These are phyloP conservation scores for Rhexocercosporidium sp. DNA, from an alignment of 2,329 filamentous ascomycete genomes.

Conservation along the genomic window DNA sequence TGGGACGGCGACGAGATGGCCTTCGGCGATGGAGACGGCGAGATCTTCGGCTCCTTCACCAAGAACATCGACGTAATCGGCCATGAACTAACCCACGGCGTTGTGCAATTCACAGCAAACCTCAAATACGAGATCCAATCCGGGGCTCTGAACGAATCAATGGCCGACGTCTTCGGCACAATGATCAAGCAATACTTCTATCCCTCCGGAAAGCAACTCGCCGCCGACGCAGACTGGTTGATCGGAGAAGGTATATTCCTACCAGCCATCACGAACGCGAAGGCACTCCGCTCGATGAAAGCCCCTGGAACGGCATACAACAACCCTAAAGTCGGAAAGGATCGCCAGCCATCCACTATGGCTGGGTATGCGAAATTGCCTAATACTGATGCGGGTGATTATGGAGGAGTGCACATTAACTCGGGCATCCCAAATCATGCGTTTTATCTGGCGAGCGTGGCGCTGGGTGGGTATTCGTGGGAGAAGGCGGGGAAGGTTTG, in stretches of 20 bases:
- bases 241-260: slow-evolving; percentile 59
- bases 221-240: slow-evolving; percentile 57
- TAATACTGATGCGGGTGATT: slow-evolving; percentile 45
- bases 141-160: slow-evolving; percentile 61
- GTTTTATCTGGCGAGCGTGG: slow-evolving; percentile 55
- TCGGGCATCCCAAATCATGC: slow-evolving; percentile 64
- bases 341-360: slow-evolving; percentile 58
- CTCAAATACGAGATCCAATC: slow-evolving; percentile 57
- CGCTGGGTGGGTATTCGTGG: slow-evolving; percentile 57
- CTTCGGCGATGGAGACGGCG: slow-evolving; percentile 57
- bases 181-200: slow-evolving; percentile 61
- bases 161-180: slow-evolving; percentile 61
- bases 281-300: slow-evolving; percentile 60
- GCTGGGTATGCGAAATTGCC: slow-evolving; percentile 46
- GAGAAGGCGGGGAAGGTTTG: slow-evolving; percentile 39
- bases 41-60: slow-evolving; percentile 57
- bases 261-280: slow-evolving; percentile 53
- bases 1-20: slow-evolving; percentile 61
- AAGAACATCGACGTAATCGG: slow-evolving; percentile 60
- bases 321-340: slow-evolving; percentile 58
- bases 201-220: slow-evolving; percentile 44
- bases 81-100: slow-evolving; percentile 61
- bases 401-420: slow-evolving; percentile 60
- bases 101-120: slow-evolving; percentile 56
- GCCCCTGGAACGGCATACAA: slow-evolving; percentile 58